Base-by-base conservation (phyloP, 352 stramenopile species). In the Blastocystis sp. region DNA sequence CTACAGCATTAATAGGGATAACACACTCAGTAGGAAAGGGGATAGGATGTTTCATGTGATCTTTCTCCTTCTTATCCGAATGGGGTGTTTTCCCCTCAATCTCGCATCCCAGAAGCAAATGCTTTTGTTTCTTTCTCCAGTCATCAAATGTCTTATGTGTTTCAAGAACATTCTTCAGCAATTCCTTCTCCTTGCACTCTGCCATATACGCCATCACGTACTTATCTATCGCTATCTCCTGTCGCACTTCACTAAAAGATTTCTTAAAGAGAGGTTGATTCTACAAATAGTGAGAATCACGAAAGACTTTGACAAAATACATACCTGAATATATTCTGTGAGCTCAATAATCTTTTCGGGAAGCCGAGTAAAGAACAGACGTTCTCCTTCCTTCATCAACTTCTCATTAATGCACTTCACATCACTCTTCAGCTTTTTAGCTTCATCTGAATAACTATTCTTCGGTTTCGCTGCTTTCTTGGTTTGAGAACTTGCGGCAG, bases 111-210 rank as follows among this genome's bases (percentile, higher is more conserved):
- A 81, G 70, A 39, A 26, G 37, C 16, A 81, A 24, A n/a, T 63
- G 39, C 70, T 81, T 81, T 30, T 81, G 70, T 26, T 63, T 88
- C 41, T 78, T 81, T n/a, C 76, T 88, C 76, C 76, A 88, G 18
- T 88, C 64, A 18, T 88, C 54, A 76, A 70, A 88, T 3, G 39
- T 75, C 30, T 41, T 39, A 7, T 76, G 59, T 18, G 59, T 41
- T 24, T 73, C 47, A 18, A 59, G 47, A 76, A 76, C 59, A 24
- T 75, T 75, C 30, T 68, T 73, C 76, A 59, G 24, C 41, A 88
- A 47, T 78, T 70, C 64, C 64, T 88, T 68, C 20, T 76, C 76
- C 47, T 73, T 76, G 13, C 39, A n/a, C 26, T 88, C 76, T 39
- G 76, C 76, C n/a, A 59, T 41, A 70, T 76, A 76, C 13, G 76